Conservation (phyloP, 2,329 filamentous ascomycete species). For the Podosphaera xanthii region DNA sequence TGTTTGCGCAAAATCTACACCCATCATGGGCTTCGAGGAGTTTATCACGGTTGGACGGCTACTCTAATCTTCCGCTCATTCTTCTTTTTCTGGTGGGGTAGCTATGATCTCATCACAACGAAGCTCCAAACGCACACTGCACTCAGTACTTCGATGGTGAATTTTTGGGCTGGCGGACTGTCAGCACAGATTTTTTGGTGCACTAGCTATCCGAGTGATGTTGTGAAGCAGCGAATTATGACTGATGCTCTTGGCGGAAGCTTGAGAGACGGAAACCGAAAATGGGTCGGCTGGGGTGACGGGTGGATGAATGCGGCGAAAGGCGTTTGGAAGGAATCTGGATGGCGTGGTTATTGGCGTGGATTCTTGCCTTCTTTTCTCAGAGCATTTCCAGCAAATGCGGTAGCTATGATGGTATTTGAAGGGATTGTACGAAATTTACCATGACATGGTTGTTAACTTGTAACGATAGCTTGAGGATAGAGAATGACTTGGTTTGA, state of each 20-base stretch:
- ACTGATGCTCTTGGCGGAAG: constrained; percentile 64
- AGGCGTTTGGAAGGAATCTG: constrained; percentile 53
- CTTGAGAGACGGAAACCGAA: constrained; percentile 41
- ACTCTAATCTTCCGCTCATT: constrained; percentile 77
- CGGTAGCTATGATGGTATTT: constrained; percentile 78
- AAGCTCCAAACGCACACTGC: constrained; percentile 41
- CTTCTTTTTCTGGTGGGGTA: constrained; percentile 98
- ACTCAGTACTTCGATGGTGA: constrained; percentile 57
- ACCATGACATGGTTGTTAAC: constrained; percentile 7
- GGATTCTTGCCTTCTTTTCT: constrained; percentile 88
- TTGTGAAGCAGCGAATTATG: constrained; percentile 94
- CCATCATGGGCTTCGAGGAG: constrained; percentile 52
- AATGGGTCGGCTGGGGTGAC: constrained; percentile 55
- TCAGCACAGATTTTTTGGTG: constrained; percentile 92
- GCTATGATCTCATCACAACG: constrained; percentile 65
- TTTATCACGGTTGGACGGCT: constrained; percentile 69
- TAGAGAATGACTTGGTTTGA: not conserved
- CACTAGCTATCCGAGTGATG: constrained; percentile 73
- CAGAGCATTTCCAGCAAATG: constrained; percentile 86
- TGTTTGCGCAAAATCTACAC: constrained; percentile 47
- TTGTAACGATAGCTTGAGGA: not conserved
- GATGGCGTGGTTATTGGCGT: constrained; percentile 68
- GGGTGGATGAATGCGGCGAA: constrained; percentile 71
- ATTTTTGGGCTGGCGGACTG: constrained; percentile 92
- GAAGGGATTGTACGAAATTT: constrained; percentile 65